Conservation (phyloP, 2,329 filamentous ascomycete species). For the Apiospora phragmitis region DNA sequence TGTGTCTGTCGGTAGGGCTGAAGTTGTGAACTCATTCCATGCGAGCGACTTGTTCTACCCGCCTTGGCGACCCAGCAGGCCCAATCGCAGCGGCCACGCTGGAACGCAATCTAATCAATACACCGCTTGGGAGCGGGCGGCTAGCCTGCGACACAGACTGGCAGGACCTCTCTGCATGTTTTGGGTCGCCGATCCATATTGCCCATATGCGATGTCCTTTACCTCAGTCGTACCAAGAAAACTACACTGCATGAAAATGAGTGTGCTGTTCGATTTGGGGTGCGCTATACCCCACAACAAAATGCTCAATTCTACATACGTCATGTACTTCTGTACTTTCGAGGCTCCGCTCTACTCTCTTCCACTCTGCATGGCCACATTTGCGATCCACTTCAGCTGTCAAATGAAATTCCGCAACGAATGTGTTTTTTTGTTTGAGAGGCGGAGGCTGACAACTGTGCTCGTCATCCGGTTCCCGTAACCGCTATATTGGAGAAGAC, state of each 20-base stretch:
- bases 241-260: background rate
- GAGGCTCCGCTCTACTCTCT: background rate
- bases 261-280: background rate
- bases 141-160: background rate
- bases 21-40: slow-evolving; percentile 5
- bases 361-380: background rate
- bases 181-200: slow-evolving; percentile 1
- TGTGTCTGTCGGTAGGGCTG: background rate
- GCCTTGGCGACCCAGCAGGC: background rate
- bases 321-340: background rate
- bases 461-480: background rate
- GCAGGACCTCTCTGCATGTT: background rate
- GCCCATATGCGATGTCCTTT: slow-evolving; percentile 6
- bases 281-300: background rate
- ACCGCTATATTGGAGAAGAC: background rate
- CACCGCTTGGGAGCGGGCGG: background rate
- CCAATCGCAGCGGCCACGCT: background rate
- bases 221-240: background rate
- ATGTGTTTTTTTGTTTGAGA: background rate
- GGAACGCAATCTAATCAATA: background rate
- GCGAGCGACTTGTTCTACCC: slow-evolving; percentile 8
- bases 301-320: background rate
- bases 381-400: background rate
- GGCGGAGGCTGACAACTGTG: background rate
- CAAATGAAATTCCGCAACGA: background rate